Evolutionary conservation across 1,284 basidiomycete genomes (phyloP).

Genomic region (Malassezia japonica): DNA sequence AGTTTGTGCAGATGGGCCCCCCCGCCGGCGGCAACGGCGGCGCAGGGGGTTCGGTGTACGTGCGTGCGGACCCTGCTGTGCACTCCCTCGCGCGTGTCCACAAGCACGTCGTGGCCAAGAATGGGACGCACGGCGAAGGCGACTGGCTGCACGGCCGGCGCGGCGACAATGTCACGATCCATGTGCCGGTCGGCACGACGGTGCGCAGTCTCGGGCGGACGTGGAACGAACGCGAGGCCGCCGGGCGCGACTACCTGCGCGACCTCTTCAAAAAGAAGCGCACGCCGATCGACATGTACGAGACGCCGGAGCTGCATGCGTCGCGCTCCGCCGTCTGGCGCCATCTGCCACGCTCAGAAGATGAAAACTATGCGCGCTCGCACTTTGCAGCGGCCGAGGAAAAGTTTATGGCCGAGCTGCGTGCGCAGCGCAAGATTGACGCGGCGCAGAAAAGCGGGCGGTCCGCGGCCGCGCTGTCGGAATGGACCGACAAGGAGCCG

Average conservation of each 20-base stretch:
- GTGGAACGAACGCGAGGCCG: constrained; percentile 23
- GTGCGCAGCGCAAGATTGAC: constrained; percentile 17
- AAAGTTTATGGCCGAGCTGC: constrained; percentile 29
- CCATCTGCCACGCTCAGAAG: constrained; percentile 41
- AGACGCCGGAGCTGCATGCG: constrained; percentile 20
- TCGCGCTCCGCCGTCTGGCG: constrained; percentile 41
- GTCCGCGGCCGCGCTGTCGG: constrained; percentile 24
- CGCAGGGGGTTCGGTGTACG: constrained; percentile 35
- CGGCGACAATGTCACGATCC: constrained; percentile 30
- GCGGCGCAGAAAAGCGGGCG: constrained; percentile 8
- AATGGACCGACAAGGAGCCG: constrained; percentile 16
- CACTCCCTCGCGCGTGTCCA: constrained; percentile 35
- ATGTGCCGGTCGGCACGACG: constrained; percentile 46
- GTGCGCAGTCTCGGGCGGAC: constrained; percentile 26
- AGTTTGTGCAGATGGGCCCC: constrained; percentile 44
- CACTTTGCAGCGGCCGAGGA: constrained; percentile 36
- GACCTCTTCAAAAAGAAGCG: background rate
- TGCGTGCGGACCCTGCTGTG: constrained; percentile 29
- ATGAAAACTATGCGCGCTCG: constrained; percentile 34
- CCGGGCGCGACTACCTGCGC: constrained; percentile 26
- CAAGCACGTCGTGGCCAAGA: constrained; percentile 25
- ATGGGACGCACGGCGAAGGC: constrained; percentile 41
- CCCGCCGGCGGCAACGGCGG: constrained; percentile 45
- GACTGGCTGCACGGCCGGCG: constrained; percentile 33
- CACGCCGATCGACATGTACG: constrained; percentile 17